A percentile compares a stretch with the other conserved stretches of the same genome.
Evolutionary conservation across 1,284 basidiomycete species (phyloP).

Genomic region (Cystobasidiaceae sp.): DNA sequence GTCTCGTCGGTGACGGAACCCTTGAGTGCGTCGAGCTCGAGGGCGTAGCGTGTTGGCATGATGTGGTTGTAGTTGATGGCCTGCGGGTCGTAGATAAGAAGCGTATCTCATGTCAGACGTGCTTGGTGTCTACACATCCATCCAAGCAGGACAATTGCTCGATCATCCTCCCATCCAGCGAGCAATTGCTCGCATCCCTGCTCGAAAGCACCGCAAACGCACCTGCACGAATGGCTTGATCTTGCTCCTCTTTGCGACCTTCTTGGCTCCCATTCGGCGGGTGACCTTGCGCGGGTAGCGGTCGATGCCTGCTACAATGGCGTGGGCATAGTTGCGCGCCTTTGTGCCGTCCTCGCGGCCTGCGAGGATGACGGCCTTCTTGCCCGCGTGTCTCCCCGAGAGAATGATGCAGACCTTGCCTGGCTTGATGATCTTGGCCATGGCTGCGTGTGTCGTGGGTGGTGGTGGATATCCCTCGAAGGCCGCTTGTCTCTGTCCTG

Average conservation of each 20-base stretch:
- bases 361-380: slow-evolving; percentile 86
- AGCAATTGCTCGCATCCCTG: background rate
- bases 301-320: slow-evolving; percentile 92
- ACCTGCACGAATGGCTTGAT: slow-evolving; percentile 99
- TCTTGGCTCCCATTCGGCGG: slow-evolving; percentile 92
- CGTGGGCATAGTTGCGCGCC: slow-evolving; percentile 88
- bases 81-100: slow-evolving; percentile 48
- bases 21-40: slow-evolving; percentile 90
- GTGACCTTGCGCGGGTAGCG: slow-evolving; percentile 94
- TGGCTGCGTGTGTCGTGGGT: slow-evolving; percentile 15
- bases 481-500: too few species aligned
- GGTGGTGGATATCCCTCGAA: too few species aligned
- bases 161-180: background rate
- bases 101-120: background rate
- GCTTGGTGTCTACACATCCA: background rate
- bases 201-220: background rate
- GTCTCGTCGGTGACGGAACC: slow-evolving; percentile 73
- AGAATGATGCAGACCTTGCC: slow-evolving; percentile 82
- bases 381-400: slow-evolving; percentile 91
- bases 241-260: slow-evolving; percentile 79
- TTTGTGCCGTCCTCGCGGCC: slow-evolving; percentile 82
- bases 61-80: slow-evolving; percentile 93
- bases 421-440: slow-evolving; percentile 72
- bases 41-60: slow-evolving; percentile 93
- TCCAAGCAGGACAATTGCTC: background rate